phyloP scores from a whole-genome alignment of 345 rosid genomes.

The Moricandia moricandioides region DNA sequence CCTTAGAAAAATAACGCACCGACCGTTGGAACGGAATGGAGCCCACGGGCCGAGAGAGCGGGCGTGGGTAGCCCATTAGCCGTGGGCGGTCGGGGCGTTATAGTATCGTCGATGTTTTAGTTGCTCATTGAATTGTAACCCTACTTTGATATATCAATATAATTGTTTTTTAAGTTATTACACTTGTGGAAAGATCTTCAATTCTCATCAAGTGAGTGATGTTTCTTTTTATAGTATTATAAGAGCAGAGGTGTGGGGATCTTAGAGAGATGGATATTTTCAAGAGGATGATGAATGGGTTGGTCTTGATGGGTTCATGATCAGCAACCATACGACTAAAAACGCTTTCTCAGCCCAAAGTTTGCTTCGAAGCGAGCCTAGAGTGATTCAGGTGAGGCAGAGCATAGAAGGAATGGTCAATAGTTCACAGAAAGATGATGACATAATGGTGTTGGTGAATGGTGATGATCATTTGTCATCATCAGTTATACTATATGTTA shows the following conservation, averaged over 20 bases:
- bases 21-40: no score
- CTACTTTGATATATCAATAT: constrained; percentile 9
- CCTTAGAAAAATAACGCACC: no score
- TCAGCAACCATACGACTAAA: constrained; percentile 25
- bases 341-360: constrained; percentile 34
- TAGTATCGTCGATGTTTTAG: constrained; percentile 41
- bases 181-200: constrained; percentile 16
- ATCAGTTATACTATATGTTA: background rate
- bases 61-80: no score
- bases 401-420: constrained; percentile 54
- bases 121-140: constrained; percentile 46
- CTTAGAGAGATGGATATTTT: constrained; percentile 43
- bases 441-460: background rate
- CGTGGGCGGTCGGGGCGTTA: no score
- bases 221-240: no score
- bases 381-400: constrained; percentile 50
- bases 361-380: constrained; percentile 45
- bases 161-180: background rate
- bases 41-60: no score
- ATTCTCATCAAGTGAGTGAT: background rate
- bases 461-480: background rate
- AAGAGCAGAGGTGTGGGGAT: constrained; percentile 35
- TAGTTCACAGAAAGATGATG: constrained; percentile 29
- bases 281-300: constrained; percentile 53
- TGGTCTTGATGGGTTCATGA: constrained; percentile 34